A percentile compares a stretch with the other conserved stretches of the same genome.
Evolutionary conservation across 495 filamentous ascomycete genomes (phyloP).

Genomic region (Chaetomium fimeti): DNA sequence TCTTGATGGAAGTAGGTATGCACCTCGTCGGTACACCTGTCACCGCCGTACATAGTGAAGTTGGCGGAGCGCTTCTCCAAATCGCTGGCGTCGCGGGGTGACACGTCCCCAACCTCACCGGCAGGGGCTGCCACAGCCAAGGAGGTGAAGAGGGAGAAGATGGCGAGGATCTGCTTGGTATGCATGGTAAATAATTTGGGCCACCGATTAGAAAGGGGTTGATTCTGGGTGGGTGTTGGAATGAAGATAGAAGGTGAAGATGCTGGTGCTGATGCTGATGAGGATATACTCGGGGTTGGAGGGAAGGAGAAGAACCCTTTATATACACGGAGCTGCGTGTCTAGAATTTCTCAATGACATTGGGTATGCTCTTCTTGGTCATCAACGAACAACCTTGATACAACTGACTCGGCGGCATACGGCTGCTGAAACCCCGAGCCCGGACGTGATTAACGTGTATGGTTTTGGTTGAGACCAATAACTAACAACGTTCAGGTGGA

Average conservation of each 20-base stretch:
- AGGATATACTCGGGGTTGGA: constrained; percentile 1
- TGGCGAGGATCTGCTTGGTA: constrained; percentile 6
- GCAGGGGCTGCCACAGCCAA: constrained; percentile 3
- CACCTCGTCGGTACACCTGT: background rate
- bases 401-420: background rate
- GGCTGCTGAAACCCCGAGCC: background rate
- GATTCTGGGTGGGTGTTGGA: background rate
- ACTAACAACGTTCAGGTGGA: background rate
- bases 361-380: constrained; percentile 3
- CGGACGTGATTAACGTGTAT: background rate
- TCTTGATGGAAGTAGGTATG: background rate
- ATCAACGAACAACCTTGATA: background rate
- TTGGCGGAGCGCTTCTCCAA: constrained; percentile 1
- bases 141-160: constrained; percentile 3
- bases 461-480: background rate
- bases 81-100: background rate
- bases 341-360: background rate
- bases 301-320: background rate
- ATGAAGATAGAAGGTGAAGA: constrained; percentile 3
- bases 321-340: constrained; percentile 3
- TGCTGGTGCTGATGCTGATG: background rate
- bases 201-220: background rate
- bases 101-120: constrained; percentile 1
- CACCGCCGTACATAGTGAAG: constrained; percentile 5
- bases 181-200: background rate